Conservation (phyloP, 2,329 filamentous ascomycete genomes). For the Aschersonia sp. region DNA sequence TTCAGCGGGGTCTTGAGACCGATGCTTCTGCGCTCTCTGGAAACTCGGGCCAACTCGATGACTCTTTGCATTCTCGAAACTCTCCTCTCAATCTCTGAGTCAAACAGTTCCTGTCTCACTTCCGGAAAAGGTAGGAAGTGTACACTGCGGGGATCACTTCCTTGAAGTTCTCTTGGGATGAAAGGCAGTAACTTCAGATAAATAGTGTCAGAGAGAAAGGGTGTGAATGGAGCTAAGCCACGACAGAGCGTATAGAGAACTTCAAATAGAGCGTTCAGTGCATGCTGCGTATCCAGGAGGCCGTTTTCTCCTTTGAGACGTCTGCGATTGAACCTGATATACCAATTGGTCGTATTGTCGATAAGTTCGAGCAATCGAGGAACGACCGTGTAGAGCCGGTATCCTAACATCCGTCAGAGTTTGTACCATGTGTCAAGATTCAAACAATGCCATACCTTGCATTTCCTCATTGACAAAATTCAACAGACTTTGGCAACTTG, state of each 20-base stretch:
- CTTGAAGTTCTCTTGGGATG: slow-evolving; percentile 57
- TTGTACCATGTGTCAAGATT: not conserved
- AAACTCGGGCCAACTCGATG: slow-evolving; percentile 79
- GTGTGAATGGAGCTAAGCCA: slow-evolving; percentile 84
- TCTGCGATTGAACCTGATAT: slow-evolving; percentile 87
- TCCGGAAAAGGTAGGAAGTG: slow-evolving; percentile 88
- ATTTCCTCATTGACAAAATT: slow-evolving; percentile 91
- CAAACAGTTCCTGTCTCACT: slow-evolving; percentile 76
- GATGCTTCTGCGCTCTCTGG: slow-evolving; percentile 70
- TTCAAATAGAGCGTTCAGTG: slow-evolving; percentile 87
- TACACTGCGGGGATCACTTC: slow-evolving; percentile 67
- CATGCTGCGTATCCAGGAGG: slow-evolving; percentile 72
- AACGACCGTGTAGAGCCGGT: slow-evolving; percentile 81
- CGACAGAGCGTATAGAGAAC: slow-evolving; percentile 80
- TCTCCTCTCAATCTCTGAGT: slow-evolving; percentile 70
- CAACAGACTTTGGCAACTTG: slow-evolving; percentile 78
- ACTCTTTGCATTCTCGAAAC: slow-evolving; percentile 89
- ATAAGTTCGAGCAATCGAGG: slow-evolving; percentile 71
- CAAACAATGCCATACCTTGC: slow-evolving; percentile 39
- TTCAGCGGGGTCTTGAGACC: slow-evolving; percentile 85
- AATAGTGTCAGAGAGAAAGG: slow-evolving; percentile 90
- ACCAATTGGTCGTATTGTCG: slow-evolving; percentile 97
- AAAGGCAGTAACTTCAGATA: slow-evolving; percentile 71
- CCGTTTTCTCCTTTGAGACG: slow-evolving; percentile 84
- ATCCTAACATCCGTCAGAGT: slow-evolving; percentile 24